These are phyloP conservation scores for Backusella sp. DNA, from an alignment of 192 early-diverging fungal genomes.

Conservation along the genomic window DNA sequence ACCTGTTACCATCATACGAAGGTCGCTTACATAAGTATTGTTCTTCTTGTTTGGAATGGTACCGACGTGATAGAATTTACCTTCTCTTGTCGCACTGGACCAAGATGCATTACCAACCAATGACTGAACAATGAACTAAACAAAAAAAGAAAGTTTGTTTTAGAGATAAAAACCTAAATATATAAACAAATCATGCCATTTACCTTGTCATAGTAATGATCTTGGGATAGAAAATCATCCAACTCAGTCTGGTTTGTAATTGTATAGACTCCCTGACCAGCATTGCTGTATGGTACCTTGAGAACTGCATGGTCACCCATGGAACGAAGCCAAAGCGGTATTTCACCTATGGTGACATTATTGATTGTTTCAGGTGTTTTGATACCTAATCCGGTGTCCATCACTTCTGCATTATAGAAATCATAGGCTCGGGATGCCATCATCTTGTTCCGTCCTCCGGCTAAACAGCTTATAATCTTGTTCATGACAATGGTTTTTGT, in stretches of 20 bases:
- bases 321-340: constrained; percentile 77
- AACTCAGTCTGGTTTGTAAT: constrained; percentile 79
- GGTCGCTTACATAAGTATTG: constrained; percentile 80
- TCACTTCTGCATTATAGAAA: constrained; percentile 78
- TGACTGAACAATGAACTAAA: constrained; percentile 80
- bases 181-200: background rate
- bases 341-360: constrained; percentile 77
- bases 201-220: constrained; percentile 83
- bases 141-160: background rate
- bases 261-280: constrained; percentile 88
- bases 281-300: constrained; percentile 87
- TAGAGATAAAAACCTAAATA: background rate
- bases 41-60: constrained; percentile 91
- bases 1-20: constrained; percentile 87
- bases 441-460: constrained; percentile 89
- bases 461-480: constrained; percentile 78
- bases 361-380: constrained; percentile 83
- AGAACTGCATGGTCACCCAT: constrained; percentile 88
- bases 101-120: constrained; percentile 87
- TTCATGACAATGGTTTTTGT: constrained; percentile 79
- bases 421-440: constrained; percentile 88
- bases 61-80: constrained; percentile 87
- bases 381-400: constrained; percentile 65
- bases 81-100: constrained; percentile 69
- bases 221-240: constrained; percentile 66